Conservation (phyloP, 2,329 filamentous ascomycete species). For the Huntiella moniliformis region DNA sequence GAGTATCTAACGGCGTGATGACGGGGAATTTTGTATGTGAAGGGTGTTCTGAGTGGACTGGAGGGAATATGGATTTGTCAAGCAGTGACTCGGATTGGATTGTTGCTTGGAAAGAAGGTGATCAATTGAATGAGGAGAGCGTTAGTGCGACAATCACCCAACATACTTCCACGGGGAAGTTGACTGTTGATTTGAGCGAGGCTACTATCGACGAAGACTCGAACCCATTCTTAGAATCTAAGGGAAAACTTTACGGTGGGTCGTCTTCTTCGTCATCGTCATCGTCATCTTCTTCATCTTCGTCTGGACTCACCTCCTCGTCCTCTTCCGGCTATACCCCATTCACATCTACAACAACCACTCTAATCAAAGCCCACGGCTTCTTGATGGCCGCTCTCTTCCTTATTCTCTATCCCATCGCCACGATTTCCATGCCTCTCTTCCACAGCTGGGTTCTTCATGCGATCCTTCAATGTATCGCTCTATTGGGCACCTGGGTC, state of each 20-base stretch:
- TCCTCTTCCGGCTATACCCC: neutral
- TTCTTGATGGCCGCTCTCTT: slow-evolving; percentile 43
- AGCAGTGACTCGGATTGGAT: slow-evolving; percentile 30
- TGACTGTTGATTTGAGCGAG: slow-evolving; percentile 29
- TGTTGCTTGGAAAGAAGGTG: slow-evolving; percentile 32
- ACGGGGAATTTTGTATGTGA: slow-evolving; percentile 39
- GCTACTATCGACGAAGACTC: slow-evolving; percentile 27
- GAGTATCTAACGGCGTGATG: slow-evolving; percentile 31
- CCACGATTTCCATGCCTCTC: slow-evolving; percentile 40
- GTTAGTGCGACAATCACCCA: slow-evolving; percentile 22
- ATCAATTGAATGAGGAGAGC: slow-evolving; percentile 25
- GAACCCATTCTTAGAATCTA: slow-evolving; percentile 30
- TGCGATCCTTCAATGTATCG: slow-evolving; percentile 33
- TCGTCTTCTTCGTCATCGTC: slow-evolving; percentile 12
- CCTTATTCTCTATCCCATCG: slow-evolving; percentile 39
- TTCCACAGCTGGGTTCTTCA: slow-evolving; percentile 40
- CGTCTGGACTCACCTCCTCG: slow-evolving; percentile 9
- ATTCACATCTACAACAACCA: slow-evolving; percentile 10
- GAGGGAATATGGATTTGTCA: slow-evolving; percentile 24
- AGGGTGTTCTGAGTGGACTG: slow-evolving; percentile 31
- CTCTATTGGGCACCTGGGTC: slow-evolving; percentile 38
- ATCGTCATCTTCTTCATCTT: slow-evolving; percentile 10
- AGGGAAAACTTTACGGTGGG: slow-evolving; percentile 11
- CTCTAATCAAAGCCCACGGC: slow-evolving; percentile 29
- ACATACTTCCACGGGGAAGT: slow-evolving; percentile 28